These are phyloP conservation scores for Sugiyamaella mastotermitis DNA, from an alignment of 805 yeast species.

Conservation along the genomic window DNA sequence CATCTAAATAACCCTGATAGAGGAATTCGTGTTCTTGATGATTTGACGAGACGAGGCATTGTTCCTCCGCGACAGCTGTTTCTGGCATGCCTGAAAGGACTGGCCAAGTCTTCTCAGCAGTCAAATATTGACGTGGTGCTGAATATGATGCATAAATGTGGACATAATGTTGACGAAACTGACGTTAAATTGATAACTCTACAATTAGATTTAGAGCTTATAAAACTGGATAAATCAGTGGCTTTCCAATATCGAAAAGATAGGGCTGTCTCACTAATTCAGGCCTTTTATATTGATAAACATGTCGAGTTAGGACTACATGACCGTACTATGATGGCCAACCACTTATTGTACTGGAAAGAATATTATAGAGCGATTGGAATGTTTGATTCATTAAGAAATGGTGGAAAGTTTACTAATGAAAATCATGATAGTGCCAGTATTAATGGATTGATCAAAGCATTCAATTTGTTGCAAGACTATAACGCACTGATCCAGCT, in stretches of 20 bases:
- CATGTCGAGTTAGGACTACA: constrained; percentile 3
- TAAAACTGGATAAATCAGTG: not conserved
- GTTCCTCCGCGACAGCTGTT: constrained; percentile 12
- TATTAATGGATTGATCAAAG: constrained; percentile 10
- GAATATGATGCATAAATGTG: constrained; percentile 13
- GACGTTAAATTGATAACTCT: constrained; percentile 6
- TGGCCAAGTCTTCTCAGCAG: constrained; percentile 1
- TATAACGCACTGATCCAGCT: not conserved
- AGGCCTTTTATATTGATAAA: constrained; percentile 3
- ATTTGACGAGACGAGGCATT: constrained; percentile 10
- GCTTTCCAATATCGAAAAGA: constrained; percentile 1
- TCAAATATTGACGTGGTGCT: constrained; percentile 4
- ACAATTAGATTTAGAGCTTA: constrained; percentile 4
- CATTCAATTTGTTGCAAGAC: constrained; percentile 5
- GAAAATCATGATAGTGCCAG: constrained; percentile 17
- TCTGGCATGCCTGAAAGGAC: constrained; percentile 11
- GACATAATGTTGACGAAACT: constrained; percentile 8
- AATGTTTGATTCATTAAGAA: constrained; percentile 14
- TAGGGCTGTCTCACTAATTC: constrained; percentile 4
- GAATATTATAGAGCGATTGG: constrained; percentile 10
- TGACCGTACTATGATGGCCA: constrained; percentile 12
- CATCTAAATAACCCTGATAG: constrained; percentile 4
- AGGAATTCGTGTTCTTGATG: constrained; percentile 12
- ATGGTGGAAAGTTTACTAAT: constrained; percentile 6
- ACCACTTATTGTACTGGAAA: constrained; percentile 7